A percentile compares a stretch with the other conserved stretches of the same genome.
These are phyloP conservation scores for Pleurotus salmoneostramineus DNA, from an alignment of 768 basidiomycete genomes.

Conservation along the genomic window DNA sequence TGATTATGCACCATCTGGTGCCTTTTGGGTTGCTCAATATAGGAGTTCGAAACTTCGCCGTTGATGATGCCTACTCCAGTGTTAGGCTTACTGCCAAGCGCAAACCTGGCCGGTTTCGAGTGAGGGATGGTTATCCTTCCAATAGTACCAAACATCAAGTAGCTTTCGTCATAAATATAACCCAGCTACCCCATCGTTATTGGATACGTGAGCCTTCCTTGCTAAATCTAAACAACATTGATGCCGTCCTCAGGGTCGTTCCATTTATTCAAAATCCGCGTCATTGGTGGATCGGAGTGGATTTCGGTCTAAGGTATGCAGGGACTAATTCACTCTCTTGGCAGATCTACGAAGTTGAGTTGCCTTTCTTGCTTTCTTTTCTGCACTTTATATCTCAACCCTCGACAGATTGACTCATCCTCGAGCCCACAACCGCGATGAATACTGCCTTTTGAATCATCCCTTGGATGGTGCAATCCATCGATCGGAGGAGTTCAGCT, in stretches of 20 bases:
- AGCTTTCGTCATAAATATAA: not conserved
- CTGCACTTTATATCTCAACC: too few species aligned
- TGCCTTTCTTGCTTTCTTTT: too few species aligned
- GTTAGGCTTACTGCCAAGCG: not conserved
- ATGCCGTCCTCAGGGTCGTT: not conserved
- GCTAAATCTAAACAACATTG: not conserved
- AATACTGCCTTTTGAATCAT: too few species aligned
- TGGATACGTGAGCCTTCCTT: not conserved
- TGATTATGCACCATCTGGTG: slow-evolving; percentile 4
- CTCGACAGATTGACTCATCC: too few species aligned
- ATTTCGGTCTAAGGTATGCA: too few species aligned
- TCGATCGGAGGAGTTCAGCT: too few species aligned
- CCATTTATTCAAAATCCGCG: too few species aligned
- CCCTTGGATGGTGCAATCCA: too few species aligned
- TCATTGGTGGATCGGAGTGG: too few species aligned
- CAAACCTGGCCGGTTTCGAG: slow-evolving; percentile 1
- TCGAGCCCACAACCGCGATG: too few species aligned
- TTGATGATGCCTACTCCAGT: slow-evolving; percentile 4
- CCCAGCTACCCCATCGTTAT: not conserved
- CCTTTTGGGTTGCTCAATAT: slow-evolving; percentile 1
- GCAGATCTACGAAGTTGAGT: too few species aligned
- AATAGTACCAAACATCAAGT: not conserved
- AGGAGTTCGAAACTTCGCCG: slow-evolving; percentile 7
- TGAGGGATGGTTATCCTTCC: not conserved
- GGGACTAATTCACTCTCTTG: too few species aligned